These are phyloP conservation scores for Fusarium annulatum DNA, from an alignment of 2,329 filamentous ascomycete genomes.

Conservation along the genomic window DNA sequence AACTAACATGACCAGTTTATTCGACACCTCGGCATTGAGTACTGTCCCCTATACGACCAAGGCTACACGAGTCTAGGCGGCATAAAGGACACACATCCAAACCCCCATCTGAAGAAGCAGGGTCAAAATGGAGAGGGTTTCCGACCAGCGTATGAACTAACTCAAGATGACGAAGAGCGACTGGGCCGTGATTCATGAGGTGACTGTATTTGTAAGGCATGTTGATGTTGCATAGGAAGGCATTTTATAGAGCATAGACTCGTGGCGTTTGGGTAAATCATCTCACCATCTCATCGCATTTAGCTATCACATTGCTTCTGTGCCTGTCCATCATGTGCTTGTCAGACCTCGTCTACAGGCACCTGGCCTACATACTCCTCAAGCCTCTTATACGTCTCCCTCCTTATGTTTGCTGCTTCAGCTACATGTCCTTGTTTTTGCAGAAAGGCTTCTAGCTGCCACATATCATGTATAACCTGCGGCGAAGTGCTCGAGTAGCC, in stretches of 20 bases:
- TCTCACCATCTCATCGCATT: constrained; percentile 1
- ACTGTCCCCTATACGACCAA: constrained; percentile 86
- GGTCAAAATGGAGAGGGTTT: constrained; percentile 57
- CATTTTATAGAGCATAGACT: constrained; percentile 36
- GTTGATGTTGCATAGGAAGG: constrained; percentile 15
- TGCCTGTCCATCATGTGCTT: neutral
- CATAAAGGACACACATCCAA: constrained; percentile 87
- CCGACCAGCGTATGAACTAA: constrained; percentile 79
- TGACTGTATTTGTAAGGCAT: constrained; percentile 31
- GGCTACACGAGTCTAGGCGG: constrained; percentile 96
- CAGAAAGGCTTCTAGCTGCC: constrained; percentile 14
- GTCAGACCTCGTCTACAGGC: neutral
- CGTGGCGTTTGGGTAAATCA: constrained; percentile 25
- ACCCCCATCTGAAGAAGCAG: constrained; percentile 64
- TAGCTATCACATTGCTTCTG: neutral
- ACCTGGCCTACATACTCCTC: constrained; percentile 12
- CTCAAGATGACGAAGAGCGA: constrained; percentile 80
- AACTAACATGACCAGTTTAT: constrained; percentile 71
- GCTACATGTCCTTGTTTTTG: neutral
- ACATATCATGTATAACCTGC: constrained; percentile 19
- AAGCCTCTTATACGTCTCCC: constrained; percentile 7
- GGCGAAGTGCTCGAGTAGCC: neutral
- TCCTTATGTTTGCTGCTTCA: constrained; percentile 4
- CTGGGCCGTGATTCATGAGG: constrained; percentile 73
- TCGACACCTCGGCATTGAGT: constrained; percentile 80